Base-by-base conservation (phyloP, 768 basidiomycete genomes). In the Xerocomus spinulosus region DNA sequence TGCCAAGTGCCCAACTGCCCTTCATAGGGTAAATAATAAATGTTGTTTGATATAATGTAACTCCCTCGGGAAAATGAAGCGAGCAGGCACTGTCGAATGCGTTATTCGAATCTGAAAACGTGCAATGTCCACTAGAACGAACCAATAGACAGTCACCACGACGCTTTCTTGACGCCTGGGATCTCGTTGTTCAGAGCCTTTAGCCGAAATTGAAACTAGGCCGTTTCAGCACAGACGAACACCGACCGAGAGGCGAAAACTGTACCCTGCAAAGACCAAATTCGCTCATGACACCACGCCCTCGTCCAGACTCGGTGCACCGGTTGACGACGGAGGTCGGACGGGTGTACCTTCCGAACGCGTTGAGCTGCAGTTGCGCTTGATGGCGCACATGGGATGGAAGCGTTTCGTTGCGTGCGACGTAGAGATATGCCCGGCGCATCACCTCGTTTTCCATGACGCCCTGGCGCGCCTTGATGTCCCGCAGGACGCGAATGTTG, bases 351-450 rank as follows among this genome's bases (percentile, higher is more conserved):
- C 80, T 78, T 41, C 80, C 83, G 58, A 96, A 90, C 5, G 84
- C 82, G 68, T 95, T 95, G 42, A 96, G 75, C 61, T 96, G 92
- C 51, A 98, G 71, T 67, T 96, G 93, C 14, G 95, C 95, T 56
- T 93, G 89, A 66, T 93, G 89, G 47, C 95, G 87, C 39, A 97
- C 79, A 62, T 89, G 84, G 3, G 90, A 75, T 14, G 92, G 84
- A n/a, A 97, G 71, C 2, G 85, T 80, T 63, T 89, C 83, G 70
- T 98, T 97, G 50, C 95, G 81, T 20, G 94, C 92, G 56, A 97
- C 87, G 68, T 83, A 92, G 42, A 97, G 82, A 68, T 95, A 94
- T 0, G 95, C 94, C 37, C 91, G 77, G 17, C 94, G 83, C 24
- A 83, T 73, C 39, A 95, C 74, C 66, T 98, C 95, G 63, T 84